Percentiles rank a stretch among this genome's conserved stretches.
phyloP scores from a whole-genome alignment of 73 alveolate genomes.

The Tetrahymena malaccensis region DNA sequence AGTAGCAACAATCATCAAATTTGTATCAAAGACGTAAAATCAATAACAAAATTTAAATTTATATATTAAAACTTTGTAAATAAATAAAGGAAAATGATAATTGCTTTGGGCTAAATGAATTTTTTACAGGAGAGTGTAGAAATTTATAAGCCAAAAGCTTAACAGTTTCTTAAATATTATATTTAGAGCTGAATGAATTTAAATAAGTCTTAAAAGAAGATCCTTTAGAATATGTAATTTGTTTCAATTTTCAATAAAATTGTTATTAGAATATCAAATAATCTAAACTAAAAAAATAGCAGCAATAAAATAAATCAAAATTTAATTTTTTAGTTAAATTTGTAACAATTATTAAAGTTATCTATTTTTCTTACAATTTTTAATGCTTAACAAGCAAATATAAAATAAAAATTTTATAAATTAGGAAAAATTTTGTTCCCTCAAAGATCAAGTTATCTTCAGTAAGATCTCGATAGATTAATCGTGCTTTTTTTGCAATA shows the following conservation, averaged over 20 bases:
- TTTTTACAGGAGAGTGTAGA: neutral
- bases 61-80: too few species aligned
- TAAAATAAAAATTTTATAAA: too few species aligned
- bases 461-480: neutral
- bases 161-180: neutral
- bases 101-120: neutral
- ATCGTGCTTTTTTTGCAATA: neutral
- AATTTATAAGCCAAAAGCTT: neutral
- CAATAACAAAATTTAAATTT: too few species aligned
- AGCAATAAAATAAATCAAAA: too few species aligned
- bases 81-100: neutral
- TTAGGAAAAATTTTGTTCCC: neutral
- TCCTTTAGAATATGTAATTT: neutral
- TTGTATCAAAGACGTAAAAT: neutral
- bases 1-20: neutral
- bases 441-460: neutral
- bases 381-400: too few species aligned
- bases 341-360: too few species aligned
- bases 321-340: too few species aligned
- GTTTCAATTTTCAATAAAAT: too few species aligned
- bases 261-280: too few species aligned
- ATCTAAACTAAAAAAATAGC: too few species aligned
- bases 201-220: neutral
- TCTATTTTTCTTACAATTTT: too few species aligned
- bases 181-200: neutral